phyloP scores from a whole-genome alignment of 202 grass and related monocot species.

The Panicum hallii region DNA sequence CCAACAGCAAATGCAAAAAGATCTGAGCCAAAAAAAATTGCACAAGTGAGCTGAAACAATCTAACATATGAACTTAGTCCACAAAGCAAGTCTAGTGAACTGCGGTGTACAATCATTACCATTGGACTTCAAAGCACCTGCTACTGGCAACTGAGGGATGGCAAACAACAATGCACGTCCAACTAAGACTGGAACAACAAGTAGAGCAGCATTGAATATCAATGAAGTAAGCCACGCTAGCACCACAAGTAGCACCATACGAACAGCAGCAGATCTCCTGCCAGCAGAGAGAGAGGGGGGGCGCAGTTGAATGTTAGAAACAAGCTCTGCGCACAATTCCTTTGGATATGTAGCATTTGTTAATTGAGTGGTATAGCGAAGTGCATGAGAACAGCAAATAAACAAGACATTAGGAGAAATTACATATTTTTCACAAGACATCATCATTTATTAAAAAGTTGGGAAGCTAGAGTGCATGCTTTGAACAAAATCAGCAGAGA shows the following conservation, averaged over 20 bases:
- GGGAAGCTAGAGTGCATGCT: background rate
- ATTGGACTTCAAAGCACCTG: constrained; percentile 55
- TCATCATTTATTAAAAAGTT: background rate
- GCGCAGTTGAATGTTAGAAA: background rate
- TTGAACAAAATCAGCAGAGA: background rate
- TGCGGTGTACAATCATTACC: constrained; percentile 44
- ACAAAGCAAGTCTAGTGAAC: constrained; percentile 1
- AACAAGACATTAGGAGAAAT: constrained; percentile 20
- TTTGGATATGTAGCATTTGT: background rate
- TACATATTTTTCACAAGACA: background rate
- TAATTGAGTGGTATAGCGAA: constrained; percentile 25
- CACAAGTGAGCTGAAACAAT: constrained; percentile 29
- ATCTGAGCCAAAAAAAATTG: constrained; percentile 48
- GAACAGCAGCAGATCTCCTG: constrained; percentile 47
- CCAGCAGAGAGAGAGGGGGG: too few species aligned
- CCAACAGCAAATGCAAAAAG: constrained; percentile 55
- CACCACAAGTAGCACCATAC: constrained; percentile 42
- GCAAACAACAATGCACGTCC: constrained; percentile 51
- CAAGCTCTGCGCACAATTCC: background rate
- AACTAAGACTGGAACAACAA: constrained; percentile 48
- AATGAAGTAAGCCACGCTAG: constrained; percentile 46
- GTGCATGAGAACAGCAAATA: constrained; percentile 9
- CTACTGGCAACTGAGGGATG: constrained; percentile 54
- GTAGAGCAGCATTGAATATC: constrained; percentile 48
- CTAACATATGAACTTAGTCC: constrained; percentile 21